Percentiles rank a stretch among this genome's conserved stretches.
Conservation (phyloP, 306 rosid species). For the Ammopiptanthus mongolicus region DNA sequence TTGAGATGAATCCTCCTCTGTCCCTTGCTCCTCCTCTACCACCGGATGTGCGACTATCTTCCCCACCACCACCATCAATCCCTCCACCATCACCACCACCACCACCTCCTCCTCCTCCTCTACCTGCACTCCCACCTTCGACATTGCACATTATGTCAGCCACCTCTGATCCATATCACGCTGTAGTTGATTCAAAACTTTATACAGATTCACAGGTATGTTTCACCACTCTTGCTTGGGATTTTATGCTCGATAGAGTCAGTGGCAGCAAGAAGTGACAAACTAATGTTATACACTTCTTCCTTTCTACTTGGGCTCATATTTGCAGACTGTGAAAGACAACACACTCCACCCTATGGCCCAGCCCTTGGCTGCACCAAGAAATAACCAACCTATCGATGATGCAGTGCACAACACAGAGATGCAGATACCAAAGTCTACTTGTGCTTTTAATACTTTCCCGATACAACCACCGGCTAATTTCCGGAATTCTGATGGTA, state of each 20-base stretch:
- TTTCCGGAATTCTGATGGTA: constrained; percentile 43
- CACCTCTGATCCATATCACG: constrained; percentile 36
- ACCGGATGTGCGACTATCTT: constrained; percentile 57
- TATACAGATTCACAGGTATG: constrained; percentile 57
- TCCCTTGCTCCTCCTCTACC: constrained; percentile 60
- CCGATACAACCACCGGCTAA: constrained; percentile 43
- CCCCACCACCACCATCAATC: constrained; percentile 68
- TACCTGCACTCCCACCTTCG: constrained; percentile 30
- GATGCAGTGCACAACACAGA: constrained; percentile 58
- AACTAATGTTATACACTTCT: background rate
- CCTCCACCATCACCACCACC: constrained; percentile 68
- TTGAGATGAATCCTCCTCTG: constrained; percentile 41
- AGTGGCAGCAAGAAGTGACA: constrained; percentile 2
- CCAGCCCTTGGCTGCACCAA: constrained; percentile 48
- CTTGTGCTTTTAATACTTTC: constrained; percentile 42
- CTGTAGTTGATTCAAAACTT: constrained; percentile 44
- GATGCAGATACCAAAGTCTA: constrained; percentile 50
- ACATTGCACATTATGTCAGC: constrained; percentile 21
- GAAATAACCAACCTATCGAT: constrained; percentile 43
- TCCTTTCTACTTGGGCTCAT: constrained; percentile 18
- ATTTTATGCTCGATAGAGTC: background rate
- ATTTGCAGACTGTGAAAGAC: constrained; percentile 53
- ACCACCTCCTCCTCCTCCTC: constrained; percentile 30
- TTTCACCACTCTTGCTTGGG: background rate
- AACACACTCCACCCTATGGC: constrained; percentile 37